Percentiles rank a stretch among this genome's conserved stretches.
These are phyloP conservation scores for Cymbidium sinense DNA, from an alignment of 106 monocot genomes.

Conservation along the genomic window DNA sequence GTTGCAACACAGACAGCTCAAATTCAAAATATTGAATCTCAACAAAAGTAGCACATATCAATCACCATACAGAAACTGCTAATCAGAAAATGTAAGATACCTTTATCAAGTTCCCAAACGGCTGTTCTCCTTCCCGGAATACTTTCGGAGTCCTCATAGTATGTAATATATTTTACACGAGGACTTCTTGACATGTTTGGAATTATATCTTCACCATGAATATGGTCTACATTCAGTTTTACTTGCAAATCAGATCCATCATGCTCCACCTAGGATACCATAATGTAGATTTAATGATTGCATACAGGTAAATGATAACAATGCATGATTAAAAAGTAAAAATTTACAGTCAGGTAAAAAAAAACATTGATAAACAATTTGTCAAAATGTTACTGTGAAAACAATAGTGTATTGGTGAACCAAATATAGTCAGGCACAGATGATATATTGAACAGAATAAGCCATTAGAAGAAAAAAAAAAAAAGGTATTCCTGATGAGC, in stretches of 20 bases:
- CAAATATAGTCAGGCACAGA: not conserved
- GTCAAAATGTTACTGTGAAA: not conserved
- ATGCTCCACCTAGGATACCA: slow-evolving; percentile 69
- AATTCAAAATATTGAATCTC: not conserved
- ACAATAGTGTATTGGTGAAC: not conserved
- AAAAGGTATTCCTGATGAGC: not conserved
- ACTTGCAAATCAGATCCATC: slow-evolving; percentile 93
- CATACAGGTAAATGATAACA: not conserved
- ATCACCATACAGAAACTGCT: too few species aligned
- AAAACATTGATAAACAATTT: not conserved
- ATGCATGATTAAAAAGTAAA: not conserved
- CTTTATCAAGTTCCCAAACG: slow-evolving; percentile 99
- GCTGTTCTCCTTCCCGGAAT: slow-evolving; percentile 83
- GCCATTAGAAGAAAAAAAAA: not conserved
- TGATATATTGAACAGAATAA: not conserved
- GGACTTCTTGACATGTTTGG: slow-evolving; percentile 82
- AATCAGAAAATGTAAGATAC: slow-evolving; percentile 29
- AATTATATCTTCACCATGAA: slow-evolving; percentile 57
- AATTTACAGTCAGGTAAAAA: not conserved
- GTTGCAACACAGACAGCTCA: not conserved
- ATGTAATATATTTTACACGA: slow-evolving; percentile 90
- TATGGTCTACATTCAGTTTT: slow-evolving; percentile 55
- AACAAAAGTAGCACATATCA: not conserved
- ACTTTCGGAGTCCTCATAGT: slow-evolving; percentile 94
- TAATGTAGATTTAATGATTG: slow-evolving; percentile 1